Conservation (phyloP, 352 stramenopile genomes). For the Globisporangium nodosum region DNA sequence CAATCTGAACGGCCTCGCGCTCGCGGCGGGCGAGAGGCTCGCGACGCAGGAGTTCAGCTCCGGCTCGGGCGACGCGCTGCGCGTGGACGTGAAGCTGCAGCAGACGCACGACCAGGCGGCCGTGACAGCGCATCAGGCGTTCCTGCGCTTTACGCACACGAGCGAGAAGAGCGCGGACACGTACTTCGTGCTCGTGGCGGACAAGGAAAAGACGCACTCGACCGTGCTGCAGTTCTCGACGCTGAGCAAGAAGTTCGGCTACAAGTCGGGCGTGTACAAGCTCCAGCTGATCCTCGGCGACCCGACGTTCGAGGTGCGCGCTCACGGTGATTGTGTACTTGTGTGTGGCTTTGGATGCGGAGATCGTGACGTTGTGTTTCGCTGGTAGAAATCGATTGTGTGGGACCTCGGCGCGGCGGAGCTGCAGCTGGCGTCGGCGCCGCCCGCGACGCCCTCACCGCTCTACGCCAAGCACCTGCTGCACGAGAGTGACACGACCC, state of each 20-base stretch:
- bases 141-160: constrained; percentile 66
- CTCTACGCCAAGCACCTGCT: constrained; percentile 85
- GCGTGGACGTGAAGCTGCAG: constrained; percentile 55
- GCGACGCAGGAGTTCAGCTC: constrained; percentile 48
- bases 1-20: constrained; percentile 43
- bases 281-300: constrained; percentile 76
- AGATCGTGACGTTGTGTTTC: neutral
- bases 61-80: constrained; percentile 45
- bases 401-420: constrained; percentile 66
- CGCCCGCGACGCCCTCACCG: constrained; percentile 55
- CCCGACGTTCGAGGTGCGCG: constrained; percentile 51
- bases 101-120: constrained; percentile 46
- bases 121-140: constrained; percentile 66
- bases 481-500: constrained; percentile 84
- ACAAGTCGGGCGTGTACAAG: constrained; percentile 64
- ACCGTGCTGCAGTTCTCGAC: constrained; percentile 45
- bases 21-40: constrained; percentile 53
- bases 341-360: too few relatives aligned
- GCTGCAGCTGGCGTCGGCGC: constrained; percentile 56
- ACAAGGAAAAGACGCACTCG: constrained; percentile 32
- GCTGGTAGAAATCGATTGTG: constrained; percentile 42
- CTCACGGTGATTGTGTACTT: too few relatives aligned
- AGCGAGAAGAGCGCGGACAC: constrained; percentile 43
- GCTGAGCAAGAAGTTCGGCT: constrained; percentile 78
- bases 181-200: constrained; percentile 66